These are phyloP conservation scores for Pochonia chlamydosporia DNA, from an alignment of 2,329 filamentous ascomycete species.

Conservation along the genomic window DNA sequence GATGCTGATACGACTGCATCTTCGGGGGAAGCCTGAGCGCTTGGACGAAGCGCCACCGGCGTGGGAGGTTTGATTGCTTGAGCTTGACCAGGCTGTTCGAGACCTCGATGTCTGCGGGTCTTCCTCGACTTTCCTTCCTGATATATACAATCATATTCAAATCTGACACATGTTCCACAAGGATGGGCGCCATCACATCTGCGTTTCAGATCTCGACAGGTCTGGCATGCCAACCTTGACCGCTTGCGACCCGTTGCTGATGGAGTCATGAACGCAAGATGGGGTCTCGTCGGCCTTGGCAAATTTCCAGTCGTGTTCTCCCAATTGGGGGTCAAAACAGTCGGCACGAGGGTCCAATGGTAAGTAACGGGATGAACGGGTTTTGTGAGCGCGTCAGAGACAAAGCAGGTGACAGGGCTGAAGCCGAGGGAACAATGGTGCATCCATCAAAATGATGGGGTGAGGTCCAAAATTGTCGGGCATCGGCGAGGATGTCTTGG, in stretches of 20 bases:
- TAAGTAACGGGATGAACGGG: not conserved
- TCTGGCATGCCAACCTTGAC: conserved; percentile 40
- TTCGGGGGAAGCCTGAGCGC: not conserved
- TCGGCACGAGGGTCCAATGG: not conserved
- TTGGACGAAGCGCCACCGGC: not conserved
- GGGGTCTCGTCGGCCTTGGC: not conserved
- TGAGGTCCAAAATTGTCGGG: too few relatives aligned
- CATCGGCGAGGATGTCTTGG: too few relatives aligned
- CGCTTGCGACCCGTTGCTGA: conserved; percentile 23
- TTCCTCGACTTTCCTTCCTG: conserved; percentile 13
- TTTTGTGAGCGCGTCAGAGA: not conserved
- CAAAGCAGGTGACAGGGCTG: not conserved
- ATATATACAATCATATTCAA: conserved; percentile 48
- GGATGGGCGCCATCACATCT: conserved; percentile 49
- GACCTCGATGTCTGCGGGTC: not conserved
- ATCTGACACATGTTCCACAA: conserved; percentile 46
- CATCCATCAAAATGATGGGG: not conserved
- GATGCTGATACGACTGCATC: conserved; percentile 2
- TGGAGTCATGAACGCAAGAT: not conserved
- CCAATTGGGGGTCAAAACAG: not conserved
- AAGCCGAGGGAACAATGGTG: not conserved
- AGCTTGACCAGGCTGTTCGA: not conserved
- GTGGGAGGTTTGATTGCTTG: not conserved
- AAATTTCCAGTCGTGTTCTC: not conserved
- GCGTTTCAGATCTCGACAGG: conserved; percentile 49